Conservation (phyloP, 2,329 filamentous ascomycete genomes). For the Biscogniauxia sp. region DNA sequence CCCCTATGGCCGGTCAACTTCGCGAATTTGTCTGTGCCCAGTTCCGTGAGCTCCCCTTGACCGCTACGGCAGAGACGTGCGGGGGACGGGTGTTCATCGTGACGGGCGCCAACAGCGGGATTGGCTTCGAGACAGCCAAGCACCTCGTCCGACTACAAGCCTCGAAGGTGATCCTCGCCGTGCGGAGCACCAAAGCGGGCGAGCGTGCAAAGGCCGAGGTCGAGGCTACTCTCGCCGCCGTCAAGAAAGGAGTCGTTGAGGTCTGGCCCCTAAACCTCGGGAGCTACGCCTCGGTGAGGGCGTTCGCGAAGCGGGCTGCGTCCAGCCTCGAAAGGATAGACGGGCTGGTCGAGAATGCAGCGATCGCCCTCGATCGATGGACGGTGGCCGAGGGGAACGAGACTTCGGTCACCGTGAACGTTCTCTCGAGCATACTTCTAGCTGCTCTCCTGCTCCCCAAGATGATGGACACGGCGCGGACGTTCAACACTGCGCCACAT, state of each 20-base stretch:
- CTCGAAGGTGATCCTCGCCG: conserved; percentile 31
- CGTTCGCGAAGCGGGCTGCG: conserved; percentile 32
- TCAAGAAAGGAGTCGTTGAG: conserved; percentile 22
- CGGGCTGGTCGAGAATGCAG: conserved; percentile 32
- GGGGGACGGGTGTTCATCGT: conserved; percentile 20
- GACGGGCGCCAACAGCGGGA: conserved; percentile 33
- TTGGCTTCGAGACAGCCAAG: conserved; percentile 32
- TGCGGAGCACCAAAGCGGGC: conserved; percentile 25
- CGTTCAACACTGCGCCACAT: background rate
- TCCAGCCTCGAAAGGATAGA: conserved; percentile 34
- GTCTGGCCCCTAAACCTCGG: conserved; percentile 41
- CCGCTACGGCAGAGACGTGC: background rate
- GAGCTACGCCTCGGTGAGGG: conserved; percentile 35
- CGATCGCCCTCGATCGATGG: conserved; percentile 31
- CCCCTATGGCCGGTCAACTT: background rate
- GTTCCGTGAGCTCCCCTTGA: background rate
- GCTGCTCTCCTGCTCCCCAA: conserved; percentile 45
- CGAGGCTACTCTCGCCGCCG: background rate
- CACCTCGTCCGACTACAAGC: conserved; percentile 30
- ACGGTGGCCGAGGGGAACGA: conserved; percentile 40
- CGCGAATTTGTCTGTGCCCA: background rate
- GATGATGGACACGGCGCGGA: conserved; percentile 33
- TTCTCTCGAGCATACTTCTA: conserved; percentile 46
- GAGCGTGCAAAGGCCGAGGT: conserved; percentile 13
- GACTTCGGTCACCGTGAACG: conserved; percentile 44